A percentile compares a stretch with the other conserved stretches of the same genome.
phyloP scores from a whole-genome alignment of 805 yeast genomes.

The Candida incommunis region DNA sequence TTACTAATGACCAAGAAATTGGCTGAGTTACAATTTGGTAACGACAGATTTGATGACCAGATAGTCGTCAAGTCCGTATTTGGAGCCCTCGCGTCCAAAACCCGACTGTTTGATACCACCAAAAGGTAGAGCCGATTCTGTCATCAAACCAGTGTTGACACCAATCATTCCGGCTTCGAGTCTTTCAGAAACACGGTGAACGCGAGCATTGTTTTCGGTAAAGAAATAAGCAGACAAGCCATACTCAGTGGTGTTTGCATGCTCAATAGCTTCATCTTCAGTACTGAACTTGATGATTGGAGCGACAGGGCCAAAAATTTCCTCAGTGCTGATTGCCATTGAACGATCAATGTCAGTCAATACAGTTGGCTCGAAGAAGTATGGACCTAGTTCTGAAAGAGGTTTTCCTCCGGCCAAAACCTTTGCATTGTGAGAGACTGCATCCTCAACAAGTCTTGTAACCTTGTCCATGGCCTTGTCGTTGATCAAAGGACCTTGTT shows the following conservation, averaged over 20 bases:
- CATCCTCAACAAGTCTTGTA: constrained; percentile 48
- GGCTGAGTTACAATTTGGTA: constrained; percentile 16
- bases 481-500: constrained; percentile 70
- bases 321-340: constrained; percentile 50
- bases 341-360: constrained; percentile 40
- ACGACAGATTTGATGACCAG: constrained; percentile 51
- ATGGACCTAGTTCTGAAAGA: constrained; percentile 41
- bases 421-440: constrained; percentile 49
- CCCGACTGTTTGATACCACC: constrained; percentile 75
- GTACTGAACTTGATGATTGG: constrained; percentile 49
- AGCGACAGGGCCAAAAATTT: constrained; percentile 73
- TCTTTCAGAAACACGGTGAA: constrained; percentile 49
- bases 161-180: constrained; percentile 75
- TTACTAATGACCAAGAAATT: too few relatives aligned
- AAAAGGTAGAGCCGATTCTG: constrained; percentile 35
- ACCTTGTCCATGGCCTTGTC: constrained; percentile 50
- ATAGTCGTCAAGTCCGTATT: constrained; percentile 65
- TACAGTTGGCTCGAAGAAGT: constrained; percentile 57
- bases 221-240: constrained; percentile 72
- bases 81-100: constrained; percentile 69
- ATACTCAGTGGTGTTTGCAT: constrained; percentile 54
- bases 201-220: constrained; percentile 38
- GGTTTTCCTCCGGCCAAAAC: constrained; percentile 46
- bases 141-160: constrained; percentile 58
- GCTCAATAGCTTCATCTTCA: constrained; percentile 47